Percentiles rank a stretch among this genome's conserved stretches.
phyloP scores from a whole-genome alignment of 78 protist species.

The Andalucia godoyi region DNA sequence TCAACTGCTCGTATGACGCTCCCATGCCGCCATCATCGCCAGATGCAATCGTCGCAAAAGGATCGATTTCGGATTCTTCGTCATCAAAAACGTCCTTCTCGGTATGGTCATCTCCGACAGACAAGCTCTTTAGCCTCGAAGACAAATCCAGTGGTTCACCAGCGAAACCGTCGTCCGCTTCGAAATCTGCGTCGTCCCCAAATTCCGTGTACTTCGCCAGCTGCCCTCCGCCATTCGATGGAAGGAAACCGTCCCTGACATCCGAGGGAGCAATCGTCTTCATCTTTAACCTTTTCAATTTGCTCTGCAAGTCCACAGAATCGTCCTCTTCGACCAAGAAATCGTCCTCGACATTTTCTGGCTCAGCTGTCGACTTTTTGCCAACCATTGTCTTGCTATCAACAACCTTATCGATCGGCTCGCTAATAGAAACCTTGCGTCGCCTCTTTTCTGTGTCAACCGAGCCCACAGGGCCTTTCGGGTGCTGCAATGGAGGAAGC shows the following conservation, averaged over 20 bases:
- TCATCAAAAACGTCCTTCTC: slow-evolving; percentile 31
- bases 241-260: not conserved
- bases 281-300: not conserved
- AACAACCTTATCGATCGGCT: too few relatives aligned
- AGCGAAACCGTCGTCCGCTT: slow-evolving; percentile 46
- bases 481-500: too few relatives aligned
- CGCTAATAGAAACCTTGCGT: too few relatives aligned
- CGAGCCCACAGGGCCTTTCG: too few relatives aligned
- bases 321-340: not conserved
- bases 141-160: not conserved
- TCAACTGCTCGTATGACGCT: not conserved
- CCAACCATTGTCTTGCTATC: too few relatives aligned
- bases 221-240: not conserved
- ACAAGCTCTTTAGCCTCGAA: not conserved
- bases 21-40: not conserved
- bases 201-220: not conserved
- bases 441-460: too few relatives aligned
- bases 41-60: not conserved
- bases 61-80: slow-evolving; percentile 44
- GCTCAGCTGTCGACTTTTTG: not conserved
- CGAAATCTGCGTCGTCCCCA: not conserved
- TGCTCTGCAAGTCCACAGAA: not conserved
- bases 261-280: not conserved
- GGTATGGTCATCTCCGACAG: not conserved
- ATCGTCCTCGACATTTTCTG: not conserved